These are phyloP conservation scores for Lentinula detonsa DNA, from an alignment of 768 basidiomycete species.

Conservation along the genomic window DNA sequence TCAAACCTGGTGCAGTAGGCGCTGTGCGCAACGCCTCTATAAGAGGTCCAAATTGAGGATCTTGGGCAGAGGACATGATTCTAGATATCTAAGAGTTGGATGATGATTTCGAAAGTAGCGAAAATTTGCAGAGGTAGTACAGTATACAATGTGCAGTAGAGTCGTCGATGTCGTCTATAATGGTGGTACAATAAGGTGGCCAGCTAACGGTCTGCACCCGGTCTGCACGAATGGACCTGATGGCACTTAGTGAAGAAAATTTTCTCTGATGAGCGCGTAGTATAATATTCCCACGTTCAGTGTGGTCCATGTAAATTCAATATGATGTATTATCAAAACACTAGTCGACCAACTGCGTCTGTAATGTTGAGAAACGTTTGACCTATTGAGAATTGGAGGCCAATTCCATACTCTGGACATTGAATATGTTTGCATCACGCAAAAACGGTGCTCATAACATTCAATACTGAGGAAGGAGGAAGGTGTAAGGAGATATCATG, in stretches of 20 bases:
- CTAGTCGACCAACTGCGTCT: too few relatives aligned
- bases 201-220: background rate
- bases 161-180: constrained; percentile 2
- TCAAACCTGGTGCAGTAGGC: constrained; percentile 56
- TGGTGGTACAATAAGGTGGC: constrained; percentile 3
- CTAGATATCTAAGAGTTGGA: constrained; percentile 9
- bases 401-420: too few relatives aligned
- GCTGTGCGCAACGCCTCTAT: constrained; percentile 49
- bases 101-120: constrained; percentile 7
- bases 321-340: too few relatives aligned
- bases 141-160: background rate
- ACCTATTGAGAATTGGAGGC: too few relatives aligned
- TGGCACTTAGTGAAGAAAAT: background rate
- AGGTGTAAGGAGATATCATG: too few relatives aligned
- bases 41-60: constrained; percentile 38
- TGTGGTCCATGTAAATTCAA: too few relatives aligned
- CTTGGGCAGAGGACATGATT: constrained; percentile 35
- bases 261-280: background rate
- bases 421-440: too few relatives aligned
- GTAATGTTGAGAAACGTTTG: too few relatives aligned
- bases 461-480: too few relatives aligned
- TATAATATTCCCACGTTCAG: background rate
- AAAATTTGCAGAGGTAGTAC: background rate
- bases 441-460: too few relatives aligned
- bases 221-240: background rate